Conservation (phyloP, 2,329 filamentous ascomycete genomes). For the Rutstroemia sp. region DNA sequence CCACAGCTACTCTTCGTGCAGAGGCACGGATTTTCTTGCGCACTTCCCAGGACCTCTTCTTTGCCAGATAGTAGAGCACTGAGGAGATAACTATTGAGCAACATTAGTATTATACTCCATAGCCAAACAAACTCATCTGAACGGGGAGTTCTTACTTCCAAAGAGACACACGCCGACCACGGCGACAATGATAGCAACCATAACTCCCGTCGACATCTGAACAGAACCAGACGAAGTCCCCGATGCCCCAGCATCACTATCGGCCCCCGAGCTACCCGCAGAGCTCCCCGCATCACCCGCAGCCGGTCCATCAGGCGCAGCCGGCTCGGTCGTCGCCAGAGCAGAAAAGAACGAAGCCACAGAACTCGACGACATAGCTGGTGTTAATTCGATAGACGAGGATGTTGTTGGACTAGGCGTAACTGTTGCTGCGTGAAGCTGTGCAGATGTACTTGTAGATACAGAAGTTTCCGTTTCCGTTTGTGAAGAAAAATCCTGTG, state of each 20-base stretch:
- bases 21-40: conserved; percentile 65
- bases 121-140: no score
- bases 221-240: conserved; percentile 54
- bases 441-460: conserved; percentile 1
- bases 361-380: conserved; percentile 28
- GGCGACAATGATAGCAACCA: conserved; percentile 68
- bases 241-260: conserved; percentile 55
- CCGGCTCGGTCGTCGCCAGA: conserved; percentile 23
- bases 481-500: conserved; percentile 15
- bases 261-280: conserved; percentile 34
- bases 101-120: no score
- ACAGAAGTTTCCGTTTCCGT: background rate
- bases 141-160: conserved; percentile 49
- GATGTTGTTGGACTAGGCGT: conserved; percentile 13
- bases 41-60: conserved; percentile 79
- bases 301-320: conserved; percentile 24
- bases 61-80: conserved; percentile 75
- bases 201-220: conserved; percentile 57
- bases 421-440: background rate
- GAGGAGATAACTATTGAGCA: conserved; percentile 16
- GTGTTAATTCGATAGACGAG: conserved; percentile 21
- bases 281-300: conserved; percentile 29
- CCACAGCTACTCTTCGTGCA: conserved; percentile 52
- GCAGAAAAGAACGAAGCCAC: conserved; percentile 25
- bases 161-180: conserved; percentile 59